These are phyloP conservation scores for Myxozyma lipomycoides DNA, from an alignment of 805 yeast genomes.

Conservation along the genomic window DNA sequence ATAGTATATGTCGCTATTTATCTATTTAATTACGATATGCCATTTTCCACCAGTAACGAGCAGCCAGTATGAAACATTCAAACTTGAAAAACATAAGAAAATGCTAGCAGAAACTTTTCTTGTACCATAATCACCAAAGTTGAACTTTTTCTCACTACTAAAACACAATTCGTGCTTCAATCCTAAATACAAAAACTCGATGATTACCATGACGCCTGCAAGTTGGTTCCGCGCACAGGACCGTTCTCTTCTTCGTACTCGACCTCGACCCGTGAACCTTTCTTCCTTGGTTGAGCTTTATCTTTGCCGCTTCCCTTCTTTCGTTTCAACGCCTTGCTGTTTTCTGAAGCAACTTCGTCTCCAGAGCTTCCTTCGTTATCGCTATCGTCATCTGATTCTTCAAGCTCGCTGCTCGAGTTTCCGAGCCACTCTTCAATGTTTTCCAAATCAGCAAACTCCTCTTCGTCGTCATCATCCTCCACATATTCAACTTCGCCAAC, in stretches of 20 bases:
- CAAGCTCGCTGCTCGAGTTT: conserved; percentile 34
- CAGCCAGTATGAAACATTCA: too few species aligned
- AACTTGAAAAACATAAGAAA: too few species aligned
- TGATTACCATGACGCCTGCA: conserved; percentile 4
- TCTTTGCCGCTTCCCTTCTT: conserved; percentile 3
- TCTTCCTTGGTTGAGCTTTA: conserved; percentile 20
- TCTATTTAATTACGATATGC: too few species aligned
- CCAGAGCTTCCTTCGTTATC: conserved; percentile 41
- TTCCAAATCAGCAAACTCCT: conserved; percentile 56
- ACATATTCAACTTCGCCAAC: conserved; percentile 72
- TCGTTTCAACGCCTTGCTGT: conserved; percentile 40
- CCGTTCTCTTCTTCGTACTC: conserved; percentile 71
- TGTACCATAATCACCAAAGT: too few species aligned
- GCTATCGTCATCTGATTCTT: conserved; percentile 31
- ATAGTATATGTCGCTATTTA: too few species aligned
- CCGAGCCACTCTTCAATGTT: conserved; percentile 92
- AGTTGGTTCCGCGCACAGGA: conserved; percentile 1
- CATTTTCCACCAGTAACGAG: too few species aligned
- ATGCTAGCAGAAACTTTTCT: not conserved
- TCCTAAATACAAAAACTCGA: too few species aligned
- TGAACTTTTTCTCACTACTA: too few species aligned
- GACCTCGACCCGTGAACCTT: conserved; percentile 62
- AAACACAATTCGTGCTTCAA: too few species aligned
- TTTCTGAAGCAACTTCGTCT: conserved; percentile 41
- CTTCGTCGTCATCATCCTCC: conserved; percentile 82